These are phyloP conservation scores for Podaxis sp. DNA, from an alignment of 768 basidiomycete genomes.

Conservation along the genomic window DNA sequence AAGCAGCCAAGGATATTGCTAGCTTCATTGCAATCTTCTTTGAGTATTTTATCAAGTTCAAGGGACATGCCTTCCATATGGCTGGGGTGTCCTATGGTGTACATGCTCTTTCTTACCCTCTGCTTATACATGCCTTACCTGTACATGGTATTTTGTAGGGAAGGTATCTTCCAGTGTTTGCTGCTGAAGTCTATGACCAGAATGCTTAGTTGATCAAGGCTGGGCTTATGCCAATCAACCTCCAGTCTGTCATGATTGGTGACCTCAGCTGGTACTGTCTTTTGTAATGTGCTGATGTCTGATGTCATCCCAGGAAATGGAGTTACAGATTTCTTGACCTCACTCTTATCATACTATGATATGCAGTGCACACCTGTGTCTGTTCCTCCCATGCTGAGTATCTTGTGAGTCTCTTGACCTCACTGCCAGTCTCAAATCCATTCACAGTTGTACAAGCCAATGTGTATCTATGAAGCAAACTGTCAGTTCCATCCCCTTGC, in stretches of 20 bases:
- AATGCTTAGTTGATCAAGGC: slow-evolving; percentile 54
- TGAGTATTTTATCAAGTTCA: slow-evolving; percentile 70
- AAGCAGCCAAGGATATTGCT: slow-evolving; percentile 70
- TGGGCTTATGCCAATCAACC: slow-evolving; percentile 60
- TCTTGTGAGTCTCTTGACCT: slow-evolving; percentile 41
- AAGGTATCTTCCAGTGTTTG: slow-evolving; percentile 73
- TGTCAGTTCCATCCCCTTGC: slow-evolving; percentile 33
- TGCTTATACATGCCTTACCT: background rate
- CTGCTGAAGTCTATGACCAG: slow-evolving; percentile 73
- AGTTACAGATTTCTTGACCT: slow-evolving; percentile 54
- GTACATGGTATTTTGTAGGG: slow-evolving; percentile 39
- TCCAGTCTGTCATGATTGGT: slow-evolving; percentile 74
- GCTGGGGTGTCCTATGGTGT: slow-evolving; percentile 80
- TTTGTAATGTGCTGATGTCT: background rate
- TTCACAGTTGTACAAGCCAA: slow-evolving; percentile 34
- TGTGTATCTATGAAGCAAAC: slow-evolving; percentile 62
- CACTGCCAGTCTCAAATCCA: slow-evolving; percentile 22
- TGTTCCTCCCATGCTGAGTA: slow-evolving; percentile 45
- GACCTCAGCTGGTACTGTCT: slow-evolving; percentile 19
- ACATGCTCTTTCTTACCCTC: slow-evolving; percentile 20
- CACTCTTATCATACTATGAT: slow-evolving; percentile 40
- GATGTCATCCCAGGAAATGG: slow-evolving; percentile 50
- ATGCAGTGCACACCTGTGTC: slow-evolving; percentile 57
- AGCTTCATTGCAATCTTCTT: slow-evolving; percentile 75
- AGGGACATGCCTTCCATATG: slow-evolving; percentile 65